A percentile compares a stretch with the other conserved stretches of the same genome.
Evolutionary conservation across 371 early-diverging fungal genomes (phyloP).

Genomic region (Synchytrium microbalum): DNA sequence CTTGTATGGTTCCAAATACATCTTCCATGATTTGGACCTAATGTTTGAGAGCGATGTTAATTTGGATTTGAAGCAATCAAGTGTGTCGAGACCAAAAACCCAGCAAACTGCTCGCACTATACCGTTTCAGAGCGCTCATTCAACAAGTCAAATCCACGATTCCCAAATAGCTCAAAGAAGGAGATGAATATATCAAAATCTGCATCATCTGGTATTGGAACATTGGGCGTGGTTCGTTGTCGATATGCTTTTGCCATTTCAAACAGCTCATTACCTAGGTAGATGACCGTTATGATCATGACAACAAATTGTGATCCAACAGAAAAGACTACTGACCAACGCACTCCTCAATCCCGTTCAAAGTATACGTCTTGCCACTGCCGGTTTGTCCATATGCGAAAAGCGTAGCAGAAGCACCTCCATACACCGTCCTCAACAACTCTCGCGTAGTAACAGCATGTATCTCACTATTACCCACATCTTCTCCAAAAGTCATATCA

Average conservation of each 20-base stretch:
- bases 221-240: background rate
- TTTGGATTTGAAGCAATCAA: too few species aligned
- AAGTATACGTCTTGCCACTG: conserved; percentile 54
- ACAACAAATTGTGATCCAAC: too few species aligned
- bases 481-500: conserved; percentile 28
- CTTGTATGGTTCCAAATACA: conserved; percentile 22
- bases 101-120: too few species aligned
- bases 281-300: too few species aligned
- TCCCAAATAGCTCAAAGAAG: conserved; percentile 35
- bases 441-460: conserved; percentile 26
- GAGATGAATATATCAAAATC: conserved; percentile 23
- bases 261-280: too few species aligned
- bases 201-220: too few species aligned
- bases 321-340: too few species aligned
- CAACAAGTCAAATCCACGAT: conserved; percentile 25
- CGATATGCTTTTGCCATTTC: conserved; percentile 15
- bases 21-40: conserved; percentile 28
- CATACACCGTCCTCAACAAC: conserved; percentile 21
- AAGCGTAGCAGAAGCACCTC: conserved; percentile 36
- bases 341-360: conserved; percentile 37
- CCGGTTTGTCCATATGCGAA: conserved; percentile 58
- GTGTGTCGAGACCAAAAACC: too few species aligned
- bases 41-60: too few species aligned
- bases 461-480: conserved; percentile 28
- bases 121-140: too few species aligned